These are phyloP conservation scores for Sporothrix sp. DNA, from an alignment of 2,329 filamentous ascomycete species.

Conservation along the genomic window DNA sequence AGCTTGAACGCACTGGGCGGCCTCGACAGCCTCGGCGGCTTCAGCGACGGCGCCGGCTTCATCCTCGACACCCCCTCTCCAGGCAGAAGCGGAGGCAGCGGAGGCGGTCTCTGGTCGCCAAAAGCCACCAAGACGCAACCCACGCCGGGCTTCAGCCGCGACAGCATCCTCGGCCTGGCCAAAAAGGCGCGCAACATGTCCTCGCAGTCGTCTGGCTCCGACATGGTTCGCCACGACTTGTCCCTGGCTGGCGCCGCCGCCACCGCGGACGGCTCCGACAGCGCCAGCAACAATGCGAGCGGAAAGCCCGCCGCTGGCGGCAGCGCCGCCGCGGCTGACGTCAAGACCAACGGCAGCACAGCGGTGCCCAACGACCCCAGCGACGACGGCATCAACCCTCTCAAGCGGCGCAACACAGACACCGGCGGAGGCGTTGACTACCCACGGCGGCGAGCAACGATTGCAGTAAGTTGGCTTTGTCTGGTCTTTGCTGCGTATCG, in stretches of 20 bases:
- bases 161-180: conserved; percentile 43
- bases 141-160: conserved; percentile 42
- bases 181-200: conserved; percentile 41
- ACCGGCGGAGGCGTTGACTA: conserved; percentile 46
- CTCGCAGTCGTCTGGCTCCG: conserved; percentile 39
- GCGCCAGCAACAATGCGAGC: background rate
- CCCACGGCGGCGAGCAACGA: conserved; percentile 53
- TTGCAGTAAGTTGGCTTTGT: conserved; percentile 44
- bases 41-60: conserved; percentile 33
- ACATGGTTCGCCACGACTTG: background rate
- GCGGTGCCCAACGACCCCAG: conserved; percentile 22
- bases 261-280: background rate
- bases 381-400: conserved; percentile 47
- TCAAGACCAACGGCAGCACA: background rate
- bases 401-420: conserved; percentile 54
- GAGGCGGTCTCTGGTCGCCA: conserved; percentile 37
- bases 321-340: conserved; percentile 21
- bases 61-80: conserved; percentile 39
- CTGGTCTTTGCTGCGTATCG: no score
- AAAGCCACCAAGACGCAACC: conserved; percentile 36
- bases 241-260: no score
- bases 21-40: conserved; percentile 25
- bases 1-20: conserved; percentile 19
- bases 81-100: conserved; percentile 28
- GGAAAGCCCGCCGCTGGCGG: background rate